Percentiles rank a stretch among this genome's conserved stretches.
Conservation (phyloP, 2,329 filamentous ascomycete genomes). For the Ceratocystis destructans region DNA sequence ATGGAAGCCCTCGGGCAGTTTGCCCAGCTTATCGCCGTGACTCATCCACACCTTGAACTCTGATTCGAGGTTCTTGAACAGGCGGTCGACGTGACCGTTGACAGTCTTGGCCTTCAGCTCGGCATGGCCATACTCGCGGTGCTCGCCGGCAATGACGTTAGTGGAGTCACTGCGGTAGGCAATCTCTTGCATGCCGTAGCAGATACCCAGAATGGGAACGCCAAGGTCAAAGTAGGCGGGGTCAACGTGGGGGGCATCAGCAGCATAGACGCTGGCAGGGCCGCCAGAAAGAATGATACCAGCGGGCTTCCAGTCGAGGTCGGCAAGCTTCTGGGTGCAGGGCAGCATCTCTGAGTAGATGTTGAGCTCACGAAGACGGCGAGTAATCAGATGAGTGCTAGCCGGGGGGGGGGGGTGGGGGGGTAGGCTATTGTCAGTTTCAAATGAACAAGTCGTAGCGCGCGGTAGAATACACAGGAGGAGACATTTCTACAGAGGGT, state of each 20-base stretch:
- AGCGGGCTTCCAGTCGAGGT: constrained; percentile 65
- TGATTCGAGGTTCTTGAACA: constrained; percentile 65
- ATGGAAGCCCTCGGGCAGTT: constrained; percentile 58
- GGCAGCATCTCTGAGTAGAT: constrained; percentile 81
- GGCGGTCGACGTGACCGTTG: constrained; percentile 52
- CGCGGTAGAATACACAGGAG: not conserved
- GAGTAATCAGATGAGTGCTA: constrained; percentile 60
- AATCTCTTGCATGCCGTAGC: constrained; percentile 50
- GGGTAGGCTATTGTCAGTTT: not conserved
- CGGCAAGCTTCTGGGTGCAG: constrained; percentile 67
- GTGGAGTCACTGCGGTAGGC: constrained; percentile 50
- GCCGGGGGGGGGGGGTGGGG: too few relatives aligned
- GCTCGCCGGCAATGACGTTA: constrained; percentile 37
- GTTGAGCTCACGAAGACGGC: constrained; percentile 62
- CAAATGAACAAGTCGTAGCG: not conserved
- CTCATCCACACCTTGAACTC: constrained; percentile 56
- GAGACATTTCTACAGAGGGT: not conserved
- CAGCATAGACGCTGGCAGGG: constrained; percentile 65
- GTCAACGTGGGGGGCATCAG: constrained; percentile 61
- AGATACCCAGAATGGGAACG: constrained; percentile 42
- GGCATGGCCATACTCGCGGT: constrained; percentile 54
- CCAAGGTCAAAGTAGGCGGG: constrained; percentile 65
- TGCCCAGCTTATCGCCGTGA: constrained; percentile 72
- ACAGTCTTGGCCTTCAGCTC: constrained; percentile 48
- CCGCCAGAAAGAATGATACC: constrained; percentile 53